These are phyloP conservation scores for Aspergillus sp. DNA, from an alignment of 2,329 filamentous ascomycete species.

Conservation along the genomic window DNA sequence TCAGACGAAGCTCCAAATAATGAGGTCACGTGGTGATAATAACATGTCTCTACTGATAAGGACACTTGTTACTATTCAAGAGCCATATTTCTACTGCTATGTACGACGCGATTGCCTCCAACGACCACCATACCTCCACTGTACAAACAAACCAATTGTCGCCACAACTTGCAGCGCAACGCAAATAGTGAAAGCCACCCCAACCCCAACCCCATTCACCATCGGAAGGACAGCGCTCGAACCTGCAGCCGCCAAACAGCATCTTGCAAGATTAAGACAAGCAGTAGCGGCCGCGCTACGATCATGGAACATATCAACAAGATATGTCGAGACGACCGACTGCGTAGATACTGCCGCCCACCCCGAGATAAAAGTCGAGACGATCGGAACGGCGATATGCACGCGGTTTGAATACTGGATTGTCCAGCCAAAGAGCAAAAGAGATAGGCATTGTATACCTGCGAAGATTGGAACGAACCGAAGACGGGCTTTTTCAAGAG, in stretches of 20 bases:
- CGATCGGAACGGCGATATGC: slow-evolving; percentile 44
- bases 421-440: slow-evolving; percentile 48
- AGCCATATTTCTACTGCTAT: too few relatives aligned
- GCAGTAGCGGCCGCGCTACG: slow-evolving; percentile 45
- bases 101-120: too few relatives aligned
- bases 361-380: slow-evolving; percentile 45
- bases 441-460: slow-evolving; percentile 38
- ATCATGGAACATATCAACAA: slow-evolving; percentile 47
- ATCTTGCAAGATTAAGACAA: slow-evolving; percentile 48
- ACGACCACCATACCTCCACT: slow-evolving; percentile 34
- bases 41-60: too few relatives aligned
- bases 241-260: slow-evolving; percentile 45
- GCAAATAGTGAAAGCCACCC: slow-evolving; percentile 42
- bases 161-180: slow-evolving; percentile 38
- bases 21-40: too few relatives aligned
- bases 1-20: too few relatives aligned
- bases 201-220: slow-evolving; percentile 40
- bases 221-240: slow-evolving; percentile 46
- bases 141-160: slow-evolving; percentile 38
- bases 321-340: slow-evolving; percentile 44
- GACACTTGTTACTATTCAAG: too few relatives aligned
- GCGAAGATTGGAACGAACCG: slow-evolving; percentile 42
- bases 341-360: slow-evolving; percentile 46
- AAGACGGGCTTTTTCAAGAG: slow-evolving; percentile 46
- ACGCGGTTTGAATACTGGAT: slow-evolving; percentile 37